phyloP scores from a whole-genome alignment of 1,139 yeast genomes.

The Geotrichum reessii region DNA sequence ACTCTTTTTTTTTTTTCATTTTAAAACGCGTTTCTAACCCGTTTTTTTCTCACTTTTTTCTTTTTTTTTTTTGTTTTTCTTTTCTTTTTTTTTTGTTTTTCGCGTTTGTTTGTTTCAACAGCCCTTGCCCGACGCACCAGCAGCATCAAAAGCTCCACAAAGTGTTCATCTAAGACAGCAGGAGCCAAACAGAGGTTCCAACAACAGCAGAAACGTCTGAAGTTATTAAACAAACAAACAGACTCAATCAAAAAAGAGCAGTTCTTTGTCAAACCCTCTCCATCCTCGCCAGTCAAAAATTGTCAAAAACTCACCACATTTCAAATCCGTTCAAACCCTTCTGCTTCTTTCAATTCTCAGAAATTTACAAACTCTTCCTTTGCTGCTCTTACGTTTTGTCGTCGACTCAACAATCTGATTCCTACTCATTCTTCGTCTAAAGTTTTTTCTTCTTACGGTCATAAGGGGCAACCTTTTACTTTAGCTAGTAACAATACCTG shows the following conservation, averaged over 20 bases:
- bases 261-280: not conserved
- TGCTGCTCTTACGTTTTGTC: not conserved
- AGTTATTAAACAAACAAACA: not conserved
- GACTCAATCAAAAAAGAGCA: not conserved
- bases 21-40: not conserved
- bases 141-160: not conserved
- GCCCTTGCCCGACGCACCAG: not conserved
- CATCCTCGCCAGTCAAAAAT: not conserved
- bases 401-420: not conserved
- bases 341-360: not conserved
- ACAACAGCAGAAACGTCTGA: not conserved
- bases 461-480: not conserved
- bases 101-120: not conserved
- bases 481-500: not conserved
- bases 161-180: not conserved
- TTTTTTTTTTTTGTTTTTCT: not conserved
- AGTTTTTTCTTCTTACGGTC: not conserved
- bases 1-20: not conserved
- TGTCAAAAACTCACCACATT: not conserved
- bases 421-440: not conserved
- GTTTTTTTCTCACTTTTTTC: not conserved
- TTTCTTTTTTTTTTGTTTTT: not conserved
- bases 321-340: not conserved
- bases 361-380: not conserved
- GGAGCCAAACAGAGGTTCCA: not conserved